phyloP scores from a whole-genome alignment of 1,284 basidiomycete species.

The Ganoderma leucocontextum region DNA sequence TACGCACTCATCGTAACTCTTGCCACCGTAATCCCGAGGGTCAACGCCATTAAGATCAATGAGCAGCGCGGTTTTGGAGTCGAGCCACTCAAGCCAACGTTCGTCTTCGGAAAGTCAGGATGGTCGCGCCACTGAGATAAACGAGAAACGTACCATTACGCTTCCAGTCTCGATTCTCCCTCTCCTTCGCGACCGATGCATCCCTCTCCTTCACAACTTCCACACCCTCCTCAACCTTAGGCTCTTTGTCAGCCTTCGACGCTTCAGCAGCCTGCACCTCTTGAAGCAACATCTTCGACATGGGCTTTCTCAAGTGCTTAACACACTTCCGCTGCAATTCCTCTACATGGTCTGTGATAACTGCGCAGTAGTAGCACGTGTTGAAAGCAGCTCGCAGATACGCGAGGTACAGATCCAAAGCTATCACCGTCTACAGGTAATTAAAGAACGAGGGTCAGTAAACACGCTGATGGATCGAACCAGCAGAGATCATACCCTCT shows the following conservation, averaged over 20 bases:
- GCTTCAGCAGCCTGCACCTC: conserved; percentile 60
- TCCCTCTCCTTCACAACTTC: conserved; percentile 45
- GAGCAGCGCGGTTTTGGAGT: conserved; percentile 82
- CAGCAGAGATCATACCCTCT: conserved; percentile 61
- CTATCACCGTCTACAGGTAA: conserved; percentile 64
- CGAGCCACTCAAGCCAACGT: conserved; percentile 88
- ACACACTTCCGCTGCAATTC: conserved; percentile 94
- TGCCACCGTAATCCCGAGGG: conserved; percentile 87
- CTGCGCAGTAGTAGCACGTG: conserved; percentile 96
- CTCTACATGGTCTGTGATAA: conserved; percentile 90
- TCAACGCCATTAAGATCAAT: conserved; percentile 82
- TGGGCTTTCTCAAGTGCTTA: conserved; percentile 84
- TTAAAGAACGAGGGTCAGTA: conserved; percentile 4
- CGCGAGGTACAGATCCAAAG: conserved; percentile 86
- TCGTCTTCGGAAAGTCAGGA: conserved; percentile 62
- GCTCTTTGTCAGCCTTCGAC: conserved; percentile 50
- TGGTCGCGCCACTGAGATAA: not conserved
- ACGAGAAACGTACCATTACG: conserved; percentile 61
- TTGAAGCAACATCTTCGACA: conserved; percentile 63
- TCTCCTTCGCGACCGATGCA: conserved; percentile 45
- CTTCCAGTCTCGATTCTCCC: conserved; percentile 68
- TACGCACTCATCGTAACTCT: conserved; percentile 87
- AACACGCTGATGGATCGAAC: conserved; percentile 23
- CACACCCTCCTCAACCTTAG: conserved; percentile 50
- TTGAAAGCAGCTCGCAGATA: conserved; percentile 87